Evolutionary conservation across 257 asterid genomes (phyloP).

Genomic region (Solanum ahanhuiri): DNA sequence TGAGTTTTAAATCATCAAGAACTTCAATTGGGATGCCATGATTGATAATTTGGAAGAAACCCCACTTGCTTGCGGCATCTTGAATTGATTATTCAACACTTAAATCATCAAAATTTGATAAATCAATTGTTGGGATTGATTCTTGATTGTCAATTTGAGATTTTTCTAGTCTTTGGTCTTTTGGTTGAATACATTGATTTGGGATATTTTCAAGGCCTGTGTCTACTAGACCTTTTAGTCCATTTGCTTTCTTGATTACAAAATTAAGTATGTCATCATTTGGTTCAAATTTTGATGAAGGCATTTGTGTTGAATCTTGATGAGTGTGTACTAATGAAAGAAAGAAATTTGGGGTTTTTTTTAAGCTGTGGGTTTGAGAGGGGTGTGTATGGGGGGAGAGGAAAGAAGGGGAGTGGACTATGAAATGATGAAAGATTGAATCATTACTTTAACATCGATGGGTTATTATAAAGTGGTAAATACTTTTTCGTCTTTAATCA

Average conservation of each 20-base stretch:
- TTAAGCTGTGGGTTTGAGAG: not conserved
- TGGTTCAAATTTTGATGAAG: not conserved
- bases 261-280: constrained; percentile 20
- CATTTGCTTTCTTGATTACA: constrained; percentile 29
- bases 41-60: too few relatives aligned
- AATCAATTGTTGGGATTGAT: constrained; percentile 37
- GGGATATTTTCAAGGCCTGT: constrained; percentile 20
- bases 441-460: too few relatives aligned
- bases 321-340: not conserved
- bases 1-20: too few relatives aligned
- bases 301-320: not conserved
- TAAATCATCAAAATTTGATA: constrained; percentile 28
- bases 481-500: too few relatives aligned
- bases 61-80: constrained; percentile 38
- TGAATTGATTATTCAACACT: constrained; percentile 16
- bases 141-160: constrained; percentile 4
- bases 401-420: too few relatives aligned
- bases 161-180: constrained; percentile 17
- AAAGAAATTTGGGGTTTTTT: not conserved
- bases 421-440: too few relatives aligned
- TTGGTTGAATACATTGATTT: constrained; percentile 8
- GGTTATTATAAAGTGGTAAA: too few relatives aligned
- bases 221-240: constrained; percentile 32
- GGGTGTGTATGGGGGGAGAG: too few relatives aligned
- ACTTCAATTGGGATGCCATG: too few relatives aligned